phyloP scores from a whole-genome alignment of 345 rosid genomes.

The Lenwebbia sp. region DNA sequence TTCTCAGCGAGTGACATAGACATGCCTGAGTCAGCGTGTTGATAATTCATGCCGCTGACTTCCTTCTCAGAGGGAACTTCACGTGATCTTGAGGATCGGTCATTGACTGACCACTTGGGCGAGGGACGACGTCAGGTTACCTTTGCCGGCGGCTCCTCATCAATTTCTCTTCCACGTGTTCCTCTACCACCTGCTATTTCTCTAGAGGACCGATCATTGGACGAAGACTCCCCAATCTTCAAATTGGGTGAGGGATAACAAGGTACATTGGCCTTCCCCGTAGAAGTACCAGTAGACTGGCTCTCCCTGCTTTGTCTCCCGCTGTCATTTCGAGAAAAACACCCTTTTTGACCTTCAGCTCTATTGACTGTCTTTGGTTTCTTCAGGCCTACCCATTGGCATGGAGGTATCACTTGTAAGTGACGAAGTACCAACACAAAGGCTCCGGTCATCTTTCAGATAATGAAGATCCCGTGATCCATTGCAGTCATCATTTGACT shows the following conservation, averaged over 20 bases:
- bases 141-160: too few relatives aligned
- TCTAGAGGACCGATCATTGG: background rate
- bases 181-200: too few relatives aligned
- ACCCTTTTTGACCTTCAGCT: background rate
- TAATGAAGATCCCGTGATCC: background rate
- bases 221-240: background rate
- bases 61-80: background rate
- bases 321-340: background rate
- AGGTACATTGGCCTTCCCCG: background rate
- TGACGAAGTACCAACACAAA: too few relatives aligned
- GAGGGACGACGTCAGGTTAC: too few relatives aligned
- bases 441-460: slow-evolving; percentile 9
- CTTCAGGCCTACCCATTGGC: slow-evolving; percentile 20
- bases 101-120: too few relatives aligned
- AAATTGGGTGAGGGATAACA: background rate
- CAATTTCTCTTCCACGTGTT: too few relatives aligned
- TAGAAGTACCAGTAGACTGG: background rate
- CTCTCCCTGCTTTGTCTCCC: slow-evolving; percentile 12
- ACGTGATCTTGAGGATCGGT: background rate
- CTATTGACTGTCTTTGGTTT: background rate
- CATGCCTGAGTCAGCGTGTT: too few relatives aligned
- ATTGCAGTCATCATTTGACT: background rate
- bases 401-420: slow-evolving; percentile 1
- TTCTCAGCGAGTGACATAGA: slow-evolving; percentile 6
- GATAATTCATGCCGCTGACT: background rate